Base-by-base conservation (phyloP, 2,329 filamentous ascomycete genomes). In the Aspergillus alliaceus region DNA sequence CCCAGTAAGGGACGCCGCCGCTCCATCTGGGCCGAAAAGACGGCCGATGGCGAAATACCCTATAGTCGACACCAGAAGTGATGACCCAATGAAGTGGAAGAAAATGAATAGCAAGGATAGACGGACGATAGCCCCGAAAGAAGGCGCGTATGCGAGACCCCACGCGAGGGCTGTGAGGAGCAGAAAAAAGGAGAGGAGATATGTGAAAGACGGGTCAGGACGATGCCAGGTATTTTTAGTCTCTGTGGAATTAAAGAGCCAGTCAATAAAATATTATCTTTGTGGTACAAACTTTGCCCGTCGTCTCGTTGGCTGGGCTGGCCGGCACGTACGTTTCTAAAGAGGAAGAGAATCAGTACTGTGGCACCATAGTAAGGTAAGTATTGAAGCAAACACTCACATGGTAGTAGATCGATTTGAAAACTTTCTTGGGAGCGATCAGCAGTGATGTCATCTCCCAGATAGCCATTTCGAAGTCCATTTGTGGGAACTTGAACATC, bases 391-490 rank as follows among this genome's bases (percentile, higher is more conserved):
- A 58, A 34, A 37, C 18, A 75, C 80, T 64, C 75, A 87, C 85
- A 74, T 89, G 86, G 67, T 89, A 88, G 72, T 88, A 89, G 72
- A 89, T 88, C 44, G 85, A 86, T 60, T 86, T 79, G 71, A 89
- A 89, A 51, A 89, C 86, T 70, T 88, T 88, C 76, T 88, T 89
- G 0, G 86, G 86, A 31, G 86, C 84, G 69, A 89, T 85, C 62
- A 89, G 79, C 53, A 89, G 77, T 66, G 82, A 84, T 60, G 84
- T 87, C 83, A 89, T 89, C 72, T 89, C 86, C 86, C 86, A 89
- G 64, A 88, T 83, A 20, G 86, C 86, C 80, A 88, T 87, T 70
- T 89, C 86, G 69, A 89, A 89, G 77, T 89, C 86, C 86, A 89
- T 89, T 65, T 88, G 86, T 11, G 86, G 86, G 68, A 89, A 89